These are phyloP conservation scores for Turnera subulata DNA, from an alignment of 345 rosid genomes.

Conservation along the genomic window DNA sequence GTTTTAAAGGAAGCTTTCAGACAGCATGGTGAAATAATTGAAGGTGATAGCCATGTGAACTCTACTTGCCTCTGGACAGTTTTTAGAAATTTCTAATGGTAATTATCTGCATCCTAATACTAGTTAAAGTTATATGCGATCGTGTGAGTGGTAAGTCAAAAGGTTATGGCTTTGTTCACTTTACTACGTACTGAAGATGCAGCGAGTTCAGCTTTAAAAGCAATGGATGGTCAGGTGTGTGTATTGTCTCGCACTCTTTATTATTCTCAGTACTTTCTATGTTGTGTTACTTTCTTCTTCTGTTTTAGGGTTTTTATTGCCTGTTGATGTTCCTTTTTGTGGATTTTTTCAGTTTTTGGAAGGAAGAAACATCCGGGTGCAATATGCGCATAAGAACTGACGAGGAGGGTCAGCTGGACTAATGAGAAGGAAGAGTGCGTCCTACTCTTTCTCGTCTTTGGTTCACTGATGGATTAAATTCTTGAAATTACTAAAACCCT, in stretches of 20 bases:
- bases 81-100: background rate
- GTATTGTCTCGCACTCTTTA: no score
- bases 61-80: background rate
- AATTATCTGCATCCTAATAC: background rate
- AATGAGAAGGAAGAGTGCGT: background rate
- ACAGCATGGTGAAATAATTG: slow-evolving; percentile 47
- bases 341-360: slow-evolving; percentile 46
- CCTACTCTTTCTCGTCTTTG: background rate
- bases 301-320: background rate
- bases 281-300: no score
- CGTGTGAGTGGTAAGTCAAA: slow-evolving; percentile 59
- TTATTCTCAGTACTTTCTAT: background rate
- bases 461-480: no score
- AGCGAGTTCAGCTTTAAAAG: slow-evolving; percentile 49
- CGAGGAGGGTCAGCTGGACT: background rate
- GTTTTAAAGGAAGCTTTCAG: slow-evolving; percentile 46
- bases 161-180: slow-evolving; percentile 71
- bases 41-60: slow-evolving; percentile 28
- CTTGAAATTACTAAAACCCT: no score
- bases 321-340: background rate
- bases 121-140: slow-evolving; percentile 69
- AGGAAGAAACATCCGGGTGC: slow-evolving; percentile 57
- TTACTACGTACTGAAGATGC: slow-evolving; percentile 52
- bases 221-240: slow-evolving; percentile 58
- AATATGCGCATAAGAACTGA: slow-evolving; percentile 42